A percentile compares a stretch with the other conserved stretches of the same genome.
Evolutionary conservation across 1,139 yeast genomes (phyloP).

Genomic region (Wickerhamomyces sp.): DNA sequence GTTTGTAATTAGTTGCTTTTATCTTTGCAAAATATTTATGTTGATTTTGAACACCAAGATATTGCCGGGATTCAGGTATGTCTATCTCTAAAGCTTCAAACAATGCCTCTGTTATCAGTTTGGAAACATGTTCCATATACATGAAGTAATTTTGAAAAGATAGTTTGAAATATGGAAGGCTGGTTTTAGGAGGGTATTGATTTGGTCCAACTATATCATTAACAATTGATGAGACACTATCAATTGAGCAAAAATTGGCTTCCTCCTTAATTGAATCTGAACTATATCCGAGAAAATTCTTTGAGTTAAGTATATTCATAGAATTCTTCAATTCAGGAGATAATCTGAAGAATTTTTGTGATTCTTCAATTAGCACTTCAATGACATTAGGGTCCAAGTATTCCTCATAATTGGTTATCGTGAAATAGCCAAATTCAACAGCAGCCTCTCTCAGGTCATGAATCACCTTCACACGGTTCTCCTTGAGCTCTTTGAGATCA

Average conservation of each 20-base stretch:
- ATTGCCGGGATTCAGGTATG: conserved; percentile 31
- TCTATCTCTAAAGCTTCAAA: conserved; percentile 25
- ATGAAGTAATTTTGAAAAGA: conserved; percentile 38
- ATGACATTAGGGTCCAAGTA: conserved; percentile 31
- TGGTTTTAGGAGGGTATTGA: conserved; percentile 44
- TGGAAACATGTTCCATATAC: conserved; percentile 37
- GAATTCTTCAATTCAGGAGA: conserved; percentile 42
- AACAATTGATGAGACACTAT: conserved; percentile 48
- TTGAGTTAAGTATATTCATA: conserved; percentile 52
- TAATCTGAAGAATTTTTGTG: conserved; percentile 42
- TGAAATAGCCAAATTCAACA: conserved; percentile 53
- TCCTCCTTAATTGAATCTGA: conserved; percentile 37
- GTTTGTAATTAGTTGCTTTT: conserved; percentile 44
- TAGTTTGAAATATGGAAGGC: conserved; percentile 44
- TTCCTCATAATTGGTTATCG: conserved; percentile 35
- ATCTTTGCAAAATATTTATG: conserved; percentile 37
- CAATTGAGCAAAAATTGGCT: conserved; percentile 41
- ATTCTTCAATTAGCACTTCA: conserved; percentile 33
- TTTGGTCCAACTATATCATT: conserved; percentile 55
- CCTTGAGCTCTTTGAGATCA: conserved; percentile 21
- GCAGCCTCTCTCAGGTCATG: conserved; percentile 44
- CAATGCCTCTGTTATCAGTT: conserved; percentile 30
- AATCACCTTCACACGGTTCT: conserved; percentile 26
- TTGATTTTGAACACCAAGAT: conserved; percentile 33
- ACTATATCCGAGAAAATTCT: conserved; percentile 59